A percentile compares a stretch with the other conserved stretches of the same genome.
phyloP scores from a whole-genome alignment of 2,329 filamentous ascomycete species.

The Aschersonia sp. region DNA sequence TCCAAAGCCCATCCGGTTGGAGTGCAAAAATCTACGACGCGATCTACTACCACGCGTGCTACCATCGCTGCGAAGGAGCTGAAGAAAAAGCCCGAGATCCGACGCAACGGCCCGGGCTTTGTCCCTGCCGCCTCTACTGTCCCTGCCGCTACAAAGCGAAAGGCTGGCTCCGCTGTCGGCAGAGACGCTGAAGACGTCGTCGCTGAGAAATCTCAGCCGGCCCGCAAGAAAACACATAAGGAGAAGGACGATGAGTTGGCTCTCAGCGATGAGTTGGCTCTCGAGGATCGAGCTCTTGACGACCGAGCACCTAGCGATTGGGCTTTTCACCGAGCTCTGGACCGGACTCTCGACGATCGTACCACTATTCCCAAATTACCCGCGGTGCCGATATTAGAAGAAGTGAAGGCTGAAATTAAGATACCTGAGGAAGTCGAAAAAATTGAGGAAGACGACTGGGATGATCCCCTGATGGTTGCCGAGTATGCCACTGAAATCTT shows the following conservation, averaged over 20 bases:
- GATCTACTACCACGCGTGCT: slow-evolving; percentile 40
- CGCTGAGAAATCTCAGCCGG: slow-evolving; percentile 52
- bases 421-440: not conserved
- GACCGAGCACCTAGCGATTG: too few species aligned
- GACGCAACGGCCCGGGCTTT: slow-evolving; percentile 59
- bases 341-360: slow-evolving; percentile 9
- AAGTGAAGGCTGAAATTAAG: not conserved
- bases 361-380: slow-evolving; percentile 10
- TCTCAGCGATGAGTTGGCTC: not conserved
- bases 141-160: slow-evolving; percentile 44
- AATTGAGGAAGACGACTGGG: slow-evolving; percentile 72
- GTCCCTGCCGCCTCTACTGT: slow-evolving; percentile 28
- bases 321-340: too few species aligned
- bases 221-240: slow-evolving; percentile 48
- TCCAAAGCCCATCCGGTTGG: slow-evolving; percentile 78
- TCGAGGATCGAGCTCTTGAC: too few species aligned
- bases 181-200: slow-evolving; percentile 41
- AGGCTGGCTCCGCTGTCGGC: slow-evolving; percentile 31
- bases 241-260: not conserved
- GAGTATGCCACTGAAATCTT: slow-evolving; percentile 97
- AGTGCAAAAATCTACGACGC: slow-evolving; percentile 54
- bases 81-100: slow-evolving; percentile 51
- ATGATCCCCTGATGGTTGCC: slow-evolving; percentile 94
- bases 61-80: slow-evolving; percentile 50
- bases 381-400: slow-evolving; percentile 12